These are phyloP conservation scores for Diophrys appendiculata DNA, from an alignment of 73 alveolate genomes.

Conservation along the genomic window DNA sequence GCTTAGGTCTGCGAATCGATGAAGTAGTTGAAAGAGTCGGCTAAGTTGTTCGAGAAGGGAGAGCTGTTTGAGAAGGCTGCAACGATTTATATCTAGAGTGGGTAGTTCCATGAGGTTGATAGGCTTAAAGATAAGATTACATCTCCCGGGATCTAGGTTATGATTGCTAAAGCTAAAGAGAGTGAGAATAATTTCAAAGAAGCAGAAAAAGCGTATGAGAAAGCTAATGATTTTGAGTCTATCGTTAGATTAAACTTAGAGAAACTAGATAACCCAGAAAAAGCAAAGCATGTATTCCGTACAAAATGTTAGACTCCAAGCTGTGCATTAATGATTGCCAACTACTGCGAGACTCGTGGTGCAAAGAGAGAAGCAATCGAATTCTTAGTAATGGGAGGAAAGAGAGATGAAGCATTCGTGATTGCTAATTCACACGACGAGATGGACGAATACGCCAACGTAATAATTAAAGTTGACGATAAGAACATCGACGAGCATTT, in stretches of 20 bases:
- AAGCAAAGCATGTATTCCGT: slow-evolving; percentile 89
- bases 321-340: slow-evolving; percentile 92
- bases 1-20: slow-evolving; percentile 90
- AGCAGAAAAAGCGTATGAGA: slow-evolving; percentile 96
- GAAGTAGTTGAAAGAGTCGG: slow-evolving; percentile 92
- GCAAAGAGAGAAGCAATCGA: slow-evolving; percentile 93
- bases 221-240: slow-evolving; percentile 96
- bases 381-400: slow-evolving; percentile 92
- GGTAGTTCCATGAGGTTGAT: slow-evolving; percentile 87
- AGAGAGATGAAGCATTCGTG: slow-evolving; percentile 95
- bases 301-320: slow-evolving; percentile 88
- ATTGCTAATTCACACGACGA: slow-evolving; percentile 91
- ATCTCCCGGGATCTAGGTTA: slow-evolving; percentile 94
- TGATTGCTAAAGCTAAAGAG: slow-evolving; percentile 99
- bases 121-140: slow-evolving; percentile 85
- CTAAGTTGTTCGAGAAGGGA: slow-evolving; percentile 94
- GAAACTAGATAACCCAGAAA: slow-evolving; percentile 90
- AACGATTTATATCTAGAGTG: slow-evolving; percentile 81
- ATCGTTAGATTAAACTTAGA: slow-evolving; percentile 92
- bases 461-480: slow-evolving; percentile 81
- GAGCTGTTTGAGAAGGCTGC: slow-evolving; percentile 99
- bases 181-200: slow-evolving; percentile 89
- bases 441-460: slow-evolving; percentile 95
- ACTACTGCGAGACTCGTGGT: slow-evolving; percentile 92
- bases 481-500: slow-evolving; percentile 90